Evolutionary conservation across 2,329 filamentous ascomycete genomes (phyloP), one percentile per base, ranked within the genome.

Genomic region (Colletotrichum lentis): DNA sequence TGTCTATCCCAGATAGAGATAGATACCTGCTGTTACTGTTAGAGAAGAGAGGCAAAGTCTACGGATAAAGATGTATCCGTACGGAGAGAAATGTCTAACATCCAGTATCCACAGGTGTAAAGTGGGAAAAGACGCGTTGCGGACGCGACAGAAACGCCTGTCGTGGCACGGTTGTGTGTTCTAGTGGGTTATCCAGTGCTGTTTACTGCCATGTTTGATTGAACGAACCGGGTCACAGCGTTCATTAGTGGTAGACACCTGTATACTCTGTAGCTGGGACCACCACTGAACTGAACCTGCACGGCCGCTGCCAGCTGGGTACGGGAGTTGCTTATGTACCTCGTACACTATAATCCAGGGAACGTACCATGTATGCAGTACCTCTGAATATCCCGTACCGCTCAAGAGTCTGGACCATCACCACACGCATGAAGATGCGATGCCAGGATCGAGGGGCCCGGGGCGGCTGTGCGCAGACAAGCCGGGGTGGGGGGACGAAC

Each of bases 71-170:
- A 16, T 41, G 20, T 24, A n/a, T n/a, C n/a, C n/a, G n/a, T n/a
- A n/a, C n/a, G n/a, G n/a, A n/a, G n/a, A 35, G 24, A 62, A 62
- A 66, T 49, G 41, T 55, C 39, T 43, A 31, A 54, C 12, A 20
- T 18, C 35, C 18, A 18, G 16, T 27, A 4, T 20, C 35, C 3
- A 14, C 18, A 35, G 24, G 5, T 35, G 64, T 53, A 46, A 64
- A 43, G 47, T 67, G 64, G 59, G 27, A 67, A 67, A n/a, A n/a
- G 39, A 54, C 64, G 60, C 64, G 64, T 64, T 16, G 39, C 24
- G 44, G 31, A 59, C 64, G 53, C 39, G 59, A 8, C 31, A 18
- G 6, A 5, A 22, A 11, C 35, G 49, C 39, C n/a, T n/a, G 39
- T 16, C 7, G 18, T 27, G n/a, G 7, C 44, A 31, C 31, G 31